Percentiles rank a stretch among this genome's conserved stretches.
Evolutionary conservation across 1,284 basidiomycete genomes (phyloP).

Genomic region (Apiotrichum mycotoxinovorans): DNA sequence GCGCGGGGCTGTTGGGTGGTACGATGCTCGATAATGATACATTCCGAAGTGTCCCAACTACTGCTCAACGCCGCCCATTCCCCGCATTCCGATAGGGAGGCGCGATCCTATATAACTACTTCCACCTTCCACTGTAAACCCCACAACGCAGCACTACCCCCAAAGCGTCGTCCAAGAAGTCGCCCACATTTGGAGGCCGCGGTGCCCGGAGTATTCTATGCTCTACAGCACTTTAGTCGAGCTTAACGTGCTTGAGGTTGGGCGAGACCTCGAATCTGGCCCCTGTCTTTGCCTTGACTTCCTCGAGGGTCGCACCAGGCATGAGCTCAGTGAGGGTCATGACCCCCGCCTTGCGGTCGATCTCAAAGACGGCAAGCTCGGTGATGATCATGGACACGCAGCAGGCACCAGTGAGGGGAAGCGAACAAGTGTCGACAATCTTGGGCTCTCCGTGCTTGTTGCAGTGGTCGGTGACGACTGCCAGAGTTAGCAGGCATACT

Average conservation of each 20-base stretch:
- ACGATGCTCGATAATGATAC: neutral
- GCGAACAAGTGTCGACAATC: slow-evolving; percentile 71
- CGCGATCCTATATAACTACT: too few relatives aligned
- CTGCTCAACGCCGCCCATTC: neutral
- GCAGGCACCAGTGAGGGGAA: slow-evolving; percentile 83
- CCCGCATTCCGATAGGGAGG: neutral
- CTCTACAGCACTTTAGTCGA: neutral
- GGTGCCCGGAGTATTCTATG: neutral
- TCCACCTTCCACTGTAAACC: neutral
- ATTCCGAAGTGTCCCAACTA: neutral
- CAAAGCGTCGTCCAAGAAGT: too few relatives aligned
- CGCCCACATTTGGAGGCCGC: neutral
- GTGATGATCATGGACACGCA: slow-evolving; percentile 86
- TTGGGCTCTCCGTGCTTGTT: slow-evolving; percentile 86
- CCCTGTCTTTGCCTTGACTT: slow-evolving; percentile 76
- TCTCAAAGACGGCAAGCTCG: slow-evolving; percentile 77
- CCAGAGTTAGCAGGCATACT: slow-evolving; percentile 52
- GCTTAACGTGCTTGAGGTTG: neutral
- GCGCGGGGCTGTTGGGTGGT: too few relatives aligned
- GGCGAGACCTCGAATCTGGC: slow-evolving; percentile 42
- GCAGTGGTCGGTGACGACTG: slow-evolving; percentile 55
- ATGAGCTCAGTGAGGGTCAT: slow-evolving; percentile 75
- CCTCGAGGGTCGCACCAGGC: slow-evolving; percentile 70
- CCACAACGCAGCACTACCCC: neutral
- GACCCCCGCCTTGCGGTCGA: slow-evolving; percentile 68